phyloP scores from a whole-genome alignment of 2,329 filamentous ascomycete genomes.

The Paecilomyces fulvus region DNA sequence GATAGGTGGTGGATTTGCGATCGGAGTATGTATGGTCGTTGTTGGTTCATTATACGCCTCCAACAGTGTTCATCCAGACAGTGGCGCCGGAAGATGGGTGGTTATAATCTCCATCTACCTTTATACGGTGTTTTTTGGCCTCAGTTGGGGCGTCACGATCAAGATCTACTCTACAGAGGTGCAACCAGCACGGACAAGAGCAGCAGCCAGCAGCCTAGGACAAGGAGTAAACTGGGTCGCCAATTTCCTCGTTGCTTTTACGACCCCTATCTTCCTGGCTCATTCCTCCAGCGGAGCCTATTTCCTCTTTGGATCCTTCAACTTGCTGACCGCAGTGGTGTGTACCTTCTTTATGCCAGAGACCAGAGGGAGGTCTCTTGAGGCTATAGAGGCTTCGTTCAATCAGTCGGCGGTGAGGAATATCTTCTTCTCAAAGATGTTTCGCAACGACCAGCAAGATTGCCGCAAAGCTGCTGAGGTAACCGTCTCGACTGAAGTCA shows the following conservation, averaged over 20 bases:
- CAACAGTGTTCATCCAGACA: background rate
- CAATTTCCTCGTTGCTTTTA: background rate
- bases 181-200: constrained; percentile 1
- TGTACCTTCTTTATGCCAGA: background rate
- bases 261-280: background rate
- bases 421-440: background rate
- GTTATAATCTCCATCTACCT: constrained; percentile 3
- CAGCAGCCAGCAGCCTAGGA: background rate
- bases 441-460: background rate
- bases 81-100: constrained; percentile 1
- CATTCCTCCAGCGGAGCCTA: background rate
- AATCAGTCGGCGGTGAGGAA: background rate
- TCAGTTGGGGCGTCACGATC: constrained; percentile 1
- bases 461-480: background rate
- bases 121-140: background rate
- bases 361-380: background rate
- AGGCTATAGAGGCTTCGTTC: background rate
- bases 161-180: constrained; percentile 1
- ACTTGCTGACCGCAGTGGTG: background rate
- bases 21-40: background rate
- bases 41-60: constrained; percentile 2
- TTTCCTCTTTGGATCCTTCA: background rate
- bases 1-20: background rate
- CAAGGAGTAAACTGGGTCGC: constrained; percentile 3
- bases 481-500: background rate